Evolutionary conservation across 345 rosid genomes (phyloP).

Genomic region (Pistacia integerrima): DNA sequence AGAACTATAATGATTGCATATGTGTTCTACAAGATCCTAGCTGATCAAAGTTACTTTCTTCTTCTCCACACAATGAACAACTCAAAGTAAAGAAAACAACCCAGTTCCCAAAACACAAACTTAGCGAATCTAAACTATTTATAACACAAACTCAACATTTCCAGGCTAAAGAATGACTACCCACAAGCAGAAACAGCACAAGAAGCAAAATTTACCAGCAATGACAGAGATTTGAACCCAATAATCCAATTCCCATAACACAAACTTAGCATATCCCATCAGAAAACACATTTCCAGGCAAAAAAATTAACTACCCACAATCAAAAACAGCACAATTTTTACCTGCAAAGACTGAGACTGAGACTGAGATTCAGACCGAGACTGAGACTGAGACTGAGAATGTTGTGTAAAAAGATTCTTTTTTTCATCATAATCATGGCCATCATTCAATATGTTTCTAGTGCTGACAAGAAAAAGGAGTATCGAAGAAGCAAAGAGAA

Average conservation of each 20-base stretch:
- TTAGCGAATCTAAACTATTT: neutral
- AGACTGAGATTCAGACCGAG: neutral
- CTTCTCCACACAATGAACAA: neutral
- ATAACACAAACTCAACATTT: slow-evolving; percentile 19
- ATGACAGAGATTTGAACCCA: neutral
- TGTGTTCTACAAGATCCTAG: neutral
- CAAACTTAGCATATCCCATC: slow-evolving; percentile 14
- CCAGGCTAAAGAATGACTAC: neutral
- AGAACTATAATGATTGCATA: neutral
- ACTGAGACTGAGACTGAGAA: slow-evolving; percentile 8
- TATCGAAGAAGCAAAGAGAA: slow-evolving; percentile 38
- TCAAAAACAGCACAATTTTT: neutral
- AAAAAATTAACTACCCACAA: neutral
- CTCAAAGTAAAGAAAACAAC: neutral
- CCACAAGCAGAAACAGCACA: neutral
- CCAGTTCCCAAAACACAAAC: neutral
- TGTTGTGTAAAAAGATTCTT: slow-evolving; percentile 18
- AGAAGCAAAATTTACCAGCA: slow-evolving; percentile 23
- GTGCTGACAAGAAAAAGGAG: slow-evolving; percentile 29
- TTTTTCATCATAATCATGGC: slow-evolving; percentile 15
- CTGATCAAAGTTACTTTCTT: neutral
- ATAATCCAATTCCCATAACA: slow-evolving; percentile 1
- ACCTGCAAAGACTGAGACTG: slow-evolving; percentile 28
- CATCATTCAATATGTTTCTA: slow-evolving; percentile 37
- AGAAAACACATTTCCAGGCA: neutral